phyloP scores from a whole-genome alignment of 2,329 filamentous ascomycete species.

The Calycina herbarum region DNA sequence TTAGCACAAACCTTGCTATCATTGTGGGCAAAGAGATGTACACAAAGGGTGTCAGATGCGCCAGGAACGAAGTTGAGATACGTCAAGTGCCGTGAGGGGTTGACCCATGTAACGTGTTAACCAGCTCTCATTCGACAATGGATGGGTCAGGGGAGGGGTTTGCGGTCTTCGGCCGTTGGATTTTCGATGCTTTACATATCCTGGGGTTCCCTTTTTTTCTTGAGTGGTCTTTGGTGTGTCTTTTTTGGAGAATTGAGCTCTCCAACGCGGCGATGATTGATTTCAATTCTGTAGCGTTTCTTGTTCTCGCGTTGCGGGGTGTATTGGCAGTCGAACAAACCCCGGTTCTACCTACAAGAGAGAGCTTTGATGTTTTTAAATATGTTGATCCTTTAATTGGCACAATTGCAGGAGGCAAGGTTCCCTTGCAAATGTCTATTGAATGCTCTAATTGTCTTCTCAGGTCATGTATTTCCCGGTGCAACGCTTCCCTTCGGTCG shows the following conservation, averaged over 20 bases:
- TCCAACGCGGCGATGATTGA: background rate
- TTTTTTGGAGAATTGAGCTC: background rate
- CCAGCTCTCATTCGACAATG: background rate
- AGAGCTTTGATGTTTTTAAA: constrained; percentile 40
- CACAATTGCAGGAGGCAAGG: constrained; percentile 50
- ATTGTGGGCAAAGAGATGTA: background rate
- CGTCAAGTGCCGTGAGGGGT: constrained; percentile 10
- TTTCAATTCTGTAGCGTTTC: background rate
- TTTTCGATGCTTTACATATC: background rate
- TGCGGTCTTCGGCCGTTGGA: background rate
- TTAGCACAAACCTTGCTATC: constrained; percentile 1
- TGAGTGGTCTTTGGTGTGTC: background rate
- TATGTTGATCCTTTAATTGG: constrained; percentile 55
- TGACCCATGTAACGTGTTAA: constrained; percentile 17
- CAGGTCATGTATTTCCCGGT: constrained; percentile 55
- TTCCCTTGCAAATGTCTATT: background rate
- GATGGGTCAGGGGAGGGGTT: constrained; percentile 4
- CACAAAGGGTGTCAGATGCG: constrained; percentile 8
- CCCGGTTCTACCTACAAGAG: background rate
- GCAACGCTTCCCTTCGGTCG: constrained; percentile 53
- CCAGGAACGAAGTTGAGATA: background rate
- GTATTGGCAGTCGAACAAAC: background rate
- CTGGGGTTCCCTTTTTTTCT: background rate
- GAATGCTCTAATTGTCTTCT: background rate
- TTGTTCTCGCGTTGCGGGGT: background rate